Evolutionary conservation across 441 rosid species (phyloP).

Genomic region (Metrosideros polymorpha): DNA sequence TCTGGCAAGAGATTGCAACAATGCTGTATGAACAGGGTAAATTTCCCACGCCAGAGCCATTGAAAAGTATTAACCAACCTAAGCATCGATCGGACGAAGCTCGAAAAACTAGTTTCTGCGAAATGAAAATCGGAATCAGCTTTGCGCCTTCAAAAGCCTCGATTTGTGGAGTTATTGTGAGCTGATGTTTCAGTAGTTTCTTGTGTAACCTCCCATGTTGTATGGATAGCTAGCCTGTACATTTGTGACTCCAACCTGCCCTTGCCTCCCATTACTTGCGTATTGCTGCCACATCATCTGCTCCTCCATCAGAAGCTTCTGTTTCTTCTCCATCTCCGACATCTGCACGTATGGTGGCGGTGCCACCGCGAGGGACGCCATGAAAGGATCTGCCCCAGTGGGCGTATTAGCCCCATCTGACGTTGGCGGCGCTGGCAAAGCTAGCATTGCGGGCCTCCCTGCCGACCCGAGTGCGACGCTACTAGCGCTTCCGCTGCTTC

Average conservation of each 20-base stretch:
- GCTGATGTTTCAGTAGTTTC: slow-evolving; percentile 2
- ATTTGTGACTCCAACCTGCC: slow-evolving; percentile 22
- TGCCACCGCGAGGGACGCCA: slow-evolving; percentile 30
- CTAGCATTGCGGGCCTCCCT: slow-evolving; percentile 40
- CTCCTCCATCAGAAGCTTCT: slow-evolving; percentile 39
- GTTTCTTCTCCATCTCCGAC: slow-evolving; percentile 61
- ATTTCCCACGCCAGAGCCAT: not conserved
- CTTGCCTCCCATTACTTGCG: slow-evolving; percentile 39
- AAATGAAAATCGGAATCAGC: not conserved
- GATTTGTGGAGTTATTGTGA: not conserved
- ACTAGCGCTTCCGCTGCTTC: slow-evolving; percentile 40
- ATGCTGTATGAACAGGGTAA: not conserved
- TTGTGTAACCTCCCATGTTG: slow-evolving; percentile 21
- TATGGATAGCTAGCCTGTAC: slow-evolving; percentile 17
- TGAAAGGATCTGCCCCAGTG: slow-evolving; percentile 31
- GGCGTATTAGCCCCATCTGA: not conserved
- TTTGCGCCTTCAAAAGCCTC: not conserved
- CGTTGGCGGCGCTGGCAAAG: slow-evolving; percentile 39
- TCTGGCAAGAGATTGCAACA: not conserved
- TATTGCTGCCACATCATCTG: slow-evolving; percentile 58
- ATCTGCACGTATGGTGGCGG: slow-evolving; percentile 55
- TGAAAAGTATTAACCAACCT: not conserved
- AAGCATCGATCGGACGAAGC: not conserved
- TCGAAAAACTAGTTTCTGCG: not conserved
- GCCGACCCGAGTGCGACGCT: slow-evolving; percentile 40